phyloP scores from a whole-genome alignment of 225 moss, liverwort and hornwort species.

The Pseudisothecium myosuroides region DNA sequence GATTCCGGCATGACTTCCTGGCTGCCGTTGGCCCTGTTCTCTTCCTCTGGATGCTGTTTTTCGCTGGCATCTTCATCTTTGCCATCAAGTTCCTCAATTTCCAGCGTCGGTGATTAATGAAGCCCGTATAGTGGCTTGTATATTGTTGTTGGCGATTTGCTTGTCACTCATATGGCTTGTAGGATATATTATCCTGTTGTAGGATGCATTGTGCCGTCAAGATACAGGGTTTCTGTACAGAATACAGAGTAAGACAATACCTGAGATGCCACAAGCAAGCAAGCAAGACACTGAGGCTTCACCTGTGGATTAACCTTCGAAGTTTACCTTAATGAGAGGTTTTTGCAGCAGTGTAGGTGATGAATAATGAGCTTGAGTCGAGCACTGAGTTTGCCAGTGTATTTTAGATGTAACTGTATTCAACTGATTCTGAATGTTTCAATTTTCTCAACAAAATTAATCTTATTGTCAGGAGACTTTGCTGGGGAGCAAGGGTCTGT shows the following conservation, averaged over 20 bases:
- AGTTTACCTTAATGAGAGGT: neutral
- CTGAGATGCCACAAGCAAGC: neutral
- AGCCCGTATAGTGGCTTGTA: neutral
- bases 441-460: neutral
- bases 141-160: neutral
- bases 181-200: neutral
- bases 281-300: neutral
- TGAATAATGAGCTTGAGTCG: neutral
- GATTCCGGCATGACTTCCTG: conserved; percentile 35
- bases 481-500: neutral
- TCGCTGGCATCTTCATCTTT: conserved; percentile 14
- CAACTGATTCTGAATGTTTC: neutral
- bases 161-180: neutral
- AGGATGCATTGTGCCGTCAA: neutral
- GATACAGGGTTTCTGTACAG: neutral
- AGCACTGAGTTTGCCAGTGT: neutral
- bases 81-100: conserved; percentile 43
- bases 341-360: neutral
- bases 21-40: conserved; percentile 20
- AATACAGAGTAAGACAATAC: neutral
- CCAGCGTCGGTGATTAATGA: conserved; percentile 26
- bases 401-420: neutral
- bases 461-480: neutral
- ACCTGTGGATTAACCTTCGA: neutral
- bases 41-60: conserved; percentile 22